Evolutionary conservation across 2,329 filamentous ascomycete species (phyloP), one percentile per base, ranked within the genome.

Genomic region (Ophiostoma triangulosporum): DNA sequence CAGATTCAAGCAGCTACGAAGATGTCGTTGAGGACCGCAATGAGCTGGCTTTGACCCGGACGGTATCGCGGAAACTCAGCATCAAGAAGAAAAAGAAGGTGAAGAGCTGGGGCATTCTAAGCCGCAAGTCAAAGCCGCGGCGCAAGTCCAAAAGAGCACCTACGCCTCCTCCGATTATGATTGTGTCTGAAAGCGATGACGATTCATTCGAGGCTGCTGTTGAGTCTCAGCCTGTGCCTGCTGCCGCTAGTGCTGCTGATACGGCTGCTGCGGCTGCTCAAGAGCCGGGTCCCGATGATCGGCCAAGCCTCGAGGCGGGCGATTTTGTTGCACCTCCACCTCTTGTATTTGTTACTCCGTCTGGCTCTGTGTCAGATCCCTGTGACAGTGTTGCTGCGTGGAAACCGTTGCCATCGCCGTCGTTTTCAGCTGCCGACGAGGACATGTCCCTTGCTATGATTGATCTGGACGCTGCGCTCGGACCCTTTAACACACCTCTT

Each of bases 381-480:
- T 14, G 22, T 60, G 51, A 63, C 15, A 56, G 27, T 11, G 17
- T 14, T 0, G 11, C 50, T 1, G n/a, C 65, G 3, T 69, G 69
- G 62, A 70, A 69, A 43, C 67, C 71, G 59, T 66, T 66, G 27
- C 64, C 62, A 5, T 60, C 63, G 2, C 53, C 58, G 3, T 49
- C 55, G 2, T 26, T 52, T 17, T 62, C 61, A 57, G 68, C 60
- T 40, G 66, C 66, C 2, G 74, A 80, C 8, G 79, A 83, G 48
- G 87, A 94, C 56, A 66, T 78, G 3, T 76, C 83, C 51, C 87
- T 82, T 62, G 83, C 86, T 7, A 84, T 96, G 66, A 94, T 98
- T 58, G 93, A 98, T 66, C 72, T 98, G 40, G 93, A 98, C 69
- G 91, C 90, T 17, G 93, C 91, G 26, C 75, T 97, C 1, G 90